Percentiles rank a stretch among this genome's conserved stretches.
Evolutionary conservation across 192 early-diverging fungal species (phyloP).

Genomic region (Phycomyces nitens): DNA sequence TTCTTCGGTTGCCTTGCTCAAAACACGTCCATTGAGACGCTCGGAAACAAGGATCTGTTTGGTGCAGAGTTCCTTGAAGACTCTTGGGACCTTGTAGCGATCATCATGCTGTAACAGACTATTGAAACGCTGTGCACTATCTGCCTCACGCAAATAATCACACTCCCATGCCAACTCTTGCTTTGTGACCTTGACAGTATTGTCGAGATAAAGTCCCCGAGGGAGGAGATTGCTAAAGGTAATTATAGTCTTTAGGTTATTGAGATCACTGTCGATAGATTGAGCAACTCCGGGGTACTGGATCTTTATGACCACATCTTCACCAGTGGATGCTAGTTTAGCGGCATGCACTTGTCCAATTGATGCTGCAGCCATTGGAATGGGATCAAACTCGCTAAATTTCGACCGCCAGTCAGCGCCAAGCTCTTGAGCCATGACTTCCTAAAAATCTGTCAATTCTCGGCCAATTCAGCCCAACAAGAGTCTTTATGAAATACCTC

Average conservation of each 20-base stretch:
- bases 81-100: slow-evolving; percentile 68
- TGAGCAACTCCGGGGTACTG: slow-evolving; percentile 93
- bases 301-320: slow-evolving; percentile 83
- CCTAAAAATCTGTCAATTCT: slow-evolving; percentile 38
- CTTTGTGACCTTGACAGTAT: slow-evolving; percentile 87
- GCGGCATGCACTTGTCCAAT: slow-evolving; percentile 83
- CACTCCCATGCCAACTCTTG: slow-evolving; percentile 91
- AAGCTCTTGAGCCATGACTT: slow-evolving; percentile 63
- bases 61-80: slow-evolving; percentile 67
- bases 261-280: slow-evolving; percentile 86
- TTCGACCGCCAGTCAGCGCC: slow-evolving; percentile 67
- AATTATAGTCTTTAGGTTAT: slow-evolving; percentile 76
- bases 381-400: slow-evolving; percentile 68
- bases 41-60: slow-evolving; percentile 76
- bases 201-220: slow-evolving; percentile 93
- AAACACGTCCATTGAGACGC: slow-evolving; percentile 67
- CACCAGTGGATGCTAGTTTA: slow-evolving; percentile 39
- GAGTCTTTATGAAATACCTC: no score
- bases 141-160: slow-evolving; percentile 87
- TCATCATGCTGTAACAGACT: slow-evolving; percentile 56
- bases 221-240: slow-evolving; percentile 84
- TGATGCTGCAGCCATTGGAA: slow-evolving; percentile 90
- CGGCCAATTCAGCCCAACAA: no score
- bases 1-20: slow-evolving; percentile 58
- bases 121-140: slow-evolving; percentile 68